Evolutionary conservation across 176 grass and related monocot genomes (phyloP), one percentile per base, ranked within the genome.

Genomic region (Saccharum spontaneum): DNA sequence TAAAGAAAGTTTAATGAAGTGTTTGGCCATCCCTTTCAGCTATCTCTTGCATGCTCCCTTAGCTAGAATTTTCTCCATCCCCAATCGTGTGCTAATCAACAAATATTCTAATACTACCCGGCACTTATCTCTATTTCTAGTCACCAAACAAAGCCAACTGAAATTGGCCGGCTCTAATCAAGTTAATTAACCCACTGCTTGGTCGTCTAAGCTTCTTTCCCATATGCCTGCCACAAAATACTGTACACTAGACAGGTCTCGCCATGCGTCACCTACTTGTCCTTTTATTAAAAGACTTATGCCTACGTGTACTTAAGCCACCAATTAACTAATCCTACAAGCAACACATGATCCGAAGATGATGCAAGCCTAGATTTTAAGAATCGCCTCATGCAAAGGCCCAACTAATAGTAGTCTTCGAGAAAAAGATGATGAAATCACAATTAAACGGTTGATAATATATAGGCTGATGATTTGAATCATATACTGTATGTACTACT

Each of bases 341-440:
- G 79, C 83, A 92, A 92, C 86, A 89, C 83, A 79, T 67, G 90
- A 92, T 89, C 86, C 90, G 79, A 92, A 89, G 90, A 89, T 86
- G 90, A 92, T 82, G 83, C 83, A 89, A 89, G 79, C 90, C 78
- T 64, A 86, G 79, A 89, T 89, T 86, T 78, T 41, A 79, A 43
- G 79, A 49, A 72, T 49, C 52, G 17, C 18, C 64, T 37, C 71
- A 85, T 77, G 63, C 33, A 76, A 76, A 31, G 49, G 59, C 59
- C 38, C 48, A 69, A 81, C 26, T 55, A 72, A 39, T 80, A 28
- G 28, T 20, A 22, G 54, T 71, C 60, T 81, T 81, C 14, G 65
- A 76, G 61, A 71, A 78, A 77, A 83, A 69, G 82, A 89, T 84
- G 48, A 41, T 69, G 39, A 13, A 71, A 75, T 74, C 70, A 52